Base-by-base conservation (phyloP, 768 basidiomycete species). In the Phylloporus scabripes region DNA sequence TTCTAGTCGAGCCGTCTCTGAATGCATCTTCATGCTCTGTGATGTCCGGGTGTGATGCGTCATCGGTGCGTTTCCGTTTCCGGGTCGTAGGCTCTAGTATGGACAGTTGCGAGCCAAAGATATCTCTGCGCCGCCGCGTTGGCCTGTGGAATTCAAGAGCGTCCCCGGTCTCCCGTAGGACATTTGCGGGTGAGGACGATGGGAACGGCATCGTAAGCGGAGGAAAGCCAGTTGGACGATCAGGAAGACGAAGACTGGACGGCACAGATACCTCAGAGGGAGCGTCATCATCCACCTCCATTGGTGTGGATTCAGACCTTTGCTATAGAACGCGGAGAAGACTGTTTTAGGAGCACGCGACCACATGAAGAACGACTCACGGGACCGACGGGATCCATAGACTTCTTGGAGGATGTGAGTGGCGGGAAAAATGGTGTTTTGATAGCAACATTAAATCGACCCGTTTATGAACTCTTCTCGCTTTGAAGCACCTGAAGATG, bases 61-160 rank as follows among this genome's bases (percentile, higher is more conserved):
- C 51, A 6, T 45, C 23, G 21, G 42, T 21, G 5, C 1, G 43
- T 33, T 53, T 62, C 21, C 62, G 62, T 62, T 64, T 64, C 10
- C 50, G 48, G 11, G 47, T 7, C 5, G 40, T 4, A 28, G 33
- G 14, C 4, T 46, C 51, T 12, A 21, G 46, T 39, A 12, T n/a
- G 26, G 42, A 37, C 15, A 29, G 17, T 21, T 23, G 26, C 21
- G 17, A 40, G 11, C 33, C 28, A 45, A 39, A 10, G 31, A 24
- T 5, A 17, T 20, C n/a, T 20, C 50, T 29, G 31, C 8, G 32
- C 20, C 32, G 44, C 24, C n/a, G 7, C 17, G 26, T 15, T 5
- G 15, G 24, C 29, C 9, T 33, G 8, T 31, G 34, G 38, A 24
- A 21, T 18, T 8, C 34, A 20, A 24, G 4, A 15, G 18, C 15